phyloP scores from a whole-genome alignment of 208 protist species.

The Leishmania arabica region DNA sequence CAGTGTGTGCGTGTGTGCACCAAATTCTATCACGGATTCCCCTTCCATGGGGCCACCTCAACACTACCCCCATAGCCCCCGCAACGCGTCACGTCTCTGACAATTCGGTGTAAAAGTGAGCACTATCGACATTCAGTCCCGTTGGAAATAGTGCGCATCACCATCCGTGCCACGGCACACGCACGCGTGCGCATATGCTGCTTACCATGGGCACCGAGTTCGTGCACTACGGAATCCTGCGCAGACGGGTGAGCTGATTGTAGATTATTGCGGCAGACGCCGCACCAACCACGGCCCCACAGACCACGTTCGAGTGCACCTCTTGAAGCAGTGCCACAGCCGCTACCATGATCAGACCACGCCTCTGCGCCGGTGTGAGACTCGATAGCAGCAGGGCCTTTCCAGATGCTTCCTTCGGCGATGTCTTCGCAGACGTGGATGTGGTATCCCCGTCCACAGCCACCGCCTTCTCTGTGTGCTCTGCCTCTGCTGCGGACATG shows the following conservation, averaged over 20 bases:
- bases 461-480: not conserved
- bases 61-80: not conserved
- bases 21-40: not conserved
- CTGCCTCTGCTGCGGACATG: not conserved
- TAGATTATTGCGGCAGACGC: constrained; percentile 13
- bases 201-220: not conserved
- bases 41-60: not conserved
- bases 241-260: constrained; percentile 1
- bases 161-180: too few relatives aligned
- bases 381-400: not conserved
- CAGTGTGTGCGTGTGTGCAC: not conserved
- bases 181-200: not conserved
- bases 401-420: not conserved
- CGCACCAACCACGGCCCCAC: constrained; percentile 17
- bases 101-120: not conserved
- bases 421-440: not conserved
- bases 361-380: constrained; percentile 26
- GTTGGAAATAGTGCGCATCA: not conserved
- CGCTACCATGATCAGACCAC: constrained; percentile 33
- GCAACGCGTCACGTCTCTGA: not conserved
- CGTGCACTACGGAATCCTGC: not conserved
- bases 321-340: constrained; percentile 46
- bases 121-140: not conserved
- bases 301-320: constrained; percentile 29
- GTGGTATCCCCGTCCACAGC: not conserved